phyloP scores from a whole-genome alignment of 495 filamentous ascomycete species.

The Daldinia caldariorum region DNA sequence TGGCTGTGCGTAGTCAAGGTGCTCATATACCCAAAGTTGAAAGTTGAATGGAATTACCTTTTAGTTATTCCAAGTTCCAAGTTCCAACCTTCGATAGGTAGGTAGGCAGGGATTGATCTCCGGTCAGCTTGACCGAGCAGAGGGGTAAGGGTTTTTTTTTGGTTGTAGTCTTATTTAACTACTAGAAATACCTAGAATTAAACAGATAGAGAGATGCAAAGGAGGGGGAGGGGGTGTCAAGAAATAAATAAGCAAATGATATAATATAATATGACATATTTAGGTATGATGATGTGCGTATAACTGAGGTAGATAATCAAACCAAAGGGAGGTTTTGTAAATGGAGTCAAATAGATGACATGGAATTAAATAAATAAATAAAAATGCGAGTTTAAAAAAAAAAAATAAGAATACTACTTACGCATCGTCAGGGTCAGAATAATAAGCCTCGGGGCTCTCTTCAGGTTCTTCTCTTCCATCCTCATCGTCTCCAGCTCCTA shows the following conservation, averaged over 20 bases:
- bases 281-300: constrained; percentile 12
- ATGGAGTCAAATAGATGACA: neutral
- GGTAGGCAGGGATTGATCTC: too few species aligned
- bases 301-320: neutral
- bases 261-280: constrained; percentile 12
- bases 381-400: neutral
- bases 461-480: constrained; percentile 20
- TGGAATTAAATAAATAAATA: neutral
- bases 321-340: neutral
- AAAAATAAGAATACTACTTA: constrained; percentile 36
- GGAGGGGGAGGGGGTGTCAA: neutral
- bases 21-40: constrained; percentile 5
- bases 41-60: constrained; percentile 7
- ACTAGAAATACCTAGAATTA: constrained; percentile 5
- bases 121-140: constrained; percentile 11
- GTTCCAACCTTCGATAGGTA: too few species aligned
- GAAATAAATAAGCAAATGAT: constrained; percentile 12
- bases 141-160: constrained; percentile 4
- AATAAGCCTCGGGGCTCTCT: constrained; percentile 32
- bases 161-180: constrained; percentile 11
- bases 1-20: neutral
- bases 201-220: neutral
- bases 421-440: constrained; percentile 43
- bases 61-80: neutral
- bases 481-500: constrained; percentile 32